Base-by-base conservation (phyloP, 805 yeast species). In the Wickerhamiella cacticola region DNA sequence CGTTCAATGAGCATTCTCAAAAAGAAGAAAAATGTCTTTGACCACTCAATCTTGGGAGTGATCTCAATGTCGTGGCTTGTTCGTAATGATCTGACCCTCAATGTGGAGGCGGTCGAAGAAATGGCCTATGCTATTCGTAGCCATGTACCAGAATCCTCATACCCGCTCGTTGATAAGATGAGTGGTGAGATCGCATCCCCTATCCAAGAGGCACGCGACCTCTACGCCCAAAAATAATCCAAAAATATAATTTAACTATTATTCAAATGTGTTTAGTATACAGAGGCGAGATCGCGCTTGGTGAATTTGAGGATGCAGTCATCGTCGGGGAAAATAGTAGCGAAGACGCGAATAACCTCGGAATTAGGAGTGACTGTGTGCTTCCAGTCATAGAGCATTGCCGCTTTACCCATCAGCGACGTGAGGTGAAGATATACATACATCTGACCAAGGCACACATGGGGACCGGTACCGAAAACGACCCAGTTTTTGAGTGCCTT, bases 271-370 rank as follows among this genome's bases (percentile, higher is more conserved):
- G n/a, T 9, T 31, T 33, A 33, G 22, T 19, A 33, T 43, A 43
- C 46, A 43, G 46, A 13, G 21, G 31, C 36, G 28, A 7, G 9
- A 8, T 41, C 41, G 16, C 61, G 53, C 46, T 48, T 43, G 12
- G 52, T 71, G 71, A 88, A 89, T 57, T 79, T 70, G 63, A 92
- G 68, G 55, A 84, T 76, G 62, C 94, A 78, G 64, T 92, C 96
- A 68, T 92, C 98, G 65, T 85, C 79, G 23, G 98, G 98, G 82
- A 92, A 92, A 63, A 92, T 87, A 16, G 98, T 92, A 23, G 98
- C 98, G 64, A 92, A 92, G 34, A 92, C 97, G 62, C 86, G 84
- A 61, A 92, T 87, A 61, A 86, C 80, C 69, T 92, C 98, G 56
- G 89, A 79, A 56, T 80, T 70, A 36, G 80, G 82, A 21, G 98